Evolutionary conservation across 1,284 basidiomycete species (phyloP).

Genomic region (Ustilago lituana): DNA sequence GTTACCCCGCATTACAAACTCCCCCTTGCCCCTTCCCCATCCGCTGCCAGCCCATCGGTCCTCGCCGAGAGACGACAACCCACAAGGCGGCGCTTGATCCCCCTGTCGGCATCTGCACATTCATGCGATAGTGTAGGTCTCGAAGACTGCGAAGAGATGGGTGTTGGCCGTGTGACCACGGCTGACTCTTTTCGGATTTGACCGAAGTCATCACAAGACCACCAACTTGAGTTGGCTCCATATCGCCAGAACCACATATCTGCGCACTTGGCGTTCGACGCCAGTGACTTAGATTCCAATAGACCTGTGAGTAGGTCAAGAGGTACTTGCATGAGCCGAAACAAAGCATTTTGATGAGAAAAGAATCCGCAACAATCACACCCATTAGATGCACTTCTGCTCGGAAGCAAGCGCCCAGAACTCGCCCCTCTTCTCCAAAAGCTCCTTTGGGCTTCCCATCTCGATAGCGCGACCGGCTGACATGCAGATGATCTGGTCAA

Average conservation of each 20-base stretch:
- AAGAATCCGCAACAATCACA: no score
- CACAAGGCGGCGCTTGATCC: no score
- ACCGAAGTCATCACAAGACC: constrained; percentile 1
- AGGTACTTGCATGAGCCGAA: no score
- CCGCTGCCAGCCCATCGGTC: background rate
- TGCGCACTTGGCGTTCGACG: no score
- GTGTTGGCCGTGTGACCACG: background rate
- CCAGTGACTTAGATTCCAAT: no score
- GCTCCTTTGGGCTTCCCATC: constrained; percentile 69
- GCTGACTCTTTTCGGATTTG: constrained; percentile 3
- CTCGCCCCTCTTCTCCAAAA: constrained; percentile 38
- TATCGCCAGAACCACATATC: no score
- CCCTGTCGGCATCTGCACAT: no score
- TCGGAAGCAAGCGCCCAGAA: constrained; percentile 54
- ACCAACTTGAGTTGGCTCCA: no score
- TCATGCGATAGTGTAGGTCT: constrained; percentile 1
- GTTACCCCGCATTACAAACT: constrained; percentile 28
- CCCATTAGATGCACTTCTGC: constrained; percentile 46
- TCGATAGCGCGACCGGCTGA: constrained; percentile 75
- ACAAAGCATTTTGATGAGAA: no score
- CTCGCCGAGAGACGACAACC: no score
- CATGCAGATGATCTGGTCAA: constrained; percentile 80
- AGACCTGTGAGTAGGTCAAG: no score
- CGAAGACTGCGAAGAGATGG: background rate
- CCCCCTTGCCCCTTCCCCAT: background rate